Evolutionary conservation across 2,329 filamentous ascomycete genomes (phyloP), one percentile per base, ranked within the genome.

Genomic region (Talaromyces sp.): DNA sequence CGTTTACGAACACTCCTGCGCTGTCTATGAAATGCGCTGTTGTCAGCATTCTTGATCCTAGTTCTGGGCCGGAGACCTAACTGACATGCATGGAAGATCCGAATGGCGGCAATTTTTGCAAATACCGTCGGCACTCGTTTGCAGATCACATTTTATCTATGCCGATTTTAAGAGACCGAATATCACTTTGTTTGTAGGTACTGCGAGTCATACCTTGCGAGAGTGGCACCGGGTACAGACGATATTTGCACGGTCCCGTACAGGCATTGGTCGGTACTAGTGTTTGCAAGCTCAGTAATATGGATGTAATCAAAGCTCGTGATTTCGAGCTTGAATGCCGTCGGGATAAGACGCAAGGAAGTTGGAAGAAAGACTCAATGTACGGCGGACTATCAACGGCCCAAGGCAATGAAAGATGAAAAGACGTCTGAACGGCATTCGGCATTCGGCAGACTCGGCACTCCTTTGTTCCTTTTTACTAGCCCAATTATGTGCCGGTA

Each of bases 91-190:
- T 46, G 39, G 13, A 35, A 45, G 19, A 2, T 28, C 21, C 10
- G 53, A 55, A 5, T 46, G 40, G 46, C 40, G 53, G 40, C 53
- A 46, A 46, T 55, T 55, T 35, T 46, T 55, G 28, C 53, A 55
- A 17, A 55, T 22, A 2, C 53, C 53, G 13, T 37, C 53, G 8
- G 11, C 17, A n/a, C 53, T 55, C 31, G 28, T 55, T n/a, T 55
- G 53, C 22, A 55, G 17, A 43, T 55, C 40, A 55, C 53, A 55
- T 55, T 55, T 55, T 36, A 55, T 46, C 53, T 55, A 22, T 6
- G 2, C 19, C 13, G 25, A 8, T 17, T 11, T 36, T 55, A 46
- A n/a, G 40, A 36, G 35, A 4, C 25, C 7, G 13, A 35, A 22
- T 2, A 55, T 22, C 13, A 28, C 31, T 1, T 13, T 15, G 15